Base-by-base conservation (phyloP, 1,139 yeast genomes). In the Candida sanyaensis region DNA sequence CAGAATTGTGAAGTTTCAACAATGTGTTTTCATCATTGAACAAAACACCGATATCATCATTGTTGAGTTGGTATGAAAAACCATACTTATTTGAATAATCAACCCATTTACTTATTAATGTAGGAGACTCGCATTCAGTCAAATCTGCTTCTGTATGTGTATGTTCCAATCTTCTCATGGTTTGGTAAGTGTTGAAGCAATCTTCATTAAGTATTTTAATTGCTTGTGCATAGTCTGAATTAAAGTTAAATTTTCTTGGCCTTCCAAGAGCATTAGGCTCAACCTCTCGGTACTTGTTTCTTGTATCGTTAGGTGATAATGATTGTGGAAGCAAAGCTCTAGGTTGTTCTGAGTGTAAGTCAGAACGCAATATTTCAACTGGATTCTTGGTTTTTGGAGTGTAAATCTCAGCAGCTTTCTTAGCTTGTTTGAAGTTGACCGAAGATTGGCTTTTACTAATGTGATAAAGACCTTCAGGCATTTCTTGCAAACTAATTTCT, bases 21-120 rank as follows among this genome's bases (percentile, higher is more conserved):
- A 91, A 81, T 8, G 96, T 86, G 49, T 88, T 84, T 30, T 88
- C 88, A 60, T 88, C 93, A 59, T 89, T 88, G 67, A 90, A 91
- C 50, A 88, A 75, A 8, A 91, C 97, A n/a, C 98, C 98, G 52
- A 90, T 88, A 57, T 88, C 90, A 51, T 91, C 95, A 48, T 92
- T 88, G 31, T 93, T 88, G 48, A 93, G 73, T 65, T 93, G 97
- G 65, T 93, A 93, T 6, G 97, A 89, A 61, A 95, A 87, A 0
- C 99, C 99, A 66, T 92, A 96, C 63, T 88, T 90, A 70, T 92
- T 91, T 37, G 97, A 88, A 65, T 93, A 93, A 66, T 95, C 99
- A 29, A 95, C 99, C 99, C 99, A 95, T 65, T 92, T 92, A 54
- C 96, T 87, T 44, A 93, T 86, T 53, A 89, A 81, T 12, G 86